Evolutionary conservation across 495 filamentous ascomycete species (phyloP).

Genomic region (Durotheca rogersii): DNA sequence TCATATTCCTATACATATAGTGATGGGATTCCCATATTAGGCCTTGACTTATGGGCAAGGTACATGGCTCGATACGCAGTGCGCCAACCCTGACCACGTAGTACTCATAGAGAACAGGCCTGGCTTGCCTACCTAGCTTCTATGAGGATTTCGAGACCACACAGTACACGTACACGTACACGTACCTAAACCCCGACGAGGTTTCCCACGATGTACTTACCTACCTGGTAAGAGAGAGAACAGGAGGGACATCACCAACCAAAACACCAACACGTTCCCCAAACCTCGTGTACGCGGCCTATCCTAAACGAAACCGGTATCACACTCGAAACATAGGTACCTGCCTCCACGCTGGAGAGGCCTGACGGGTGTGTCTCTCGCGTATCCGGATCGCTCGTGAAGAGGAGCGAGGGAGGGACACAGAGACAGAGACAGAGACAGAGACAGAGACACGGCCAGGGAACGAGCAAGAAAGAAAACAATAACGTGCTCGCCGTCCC

Average conservation of each 20-base stretch:
- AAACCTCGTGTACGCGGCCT: not conserved
- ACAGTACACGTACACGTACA: not conserved
- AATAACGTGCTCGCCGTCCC: not conserved
- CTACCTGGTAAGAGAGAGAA: not conserved
- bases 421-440: too few species aligned
- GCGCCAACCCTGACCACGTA: not conserved
- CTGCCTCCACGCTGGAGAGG: too few species aligned
- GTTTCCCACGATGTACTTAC: not conserved
- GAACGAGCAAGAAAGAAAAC: too few species aligned
- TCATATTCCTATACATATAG: too few species aligned
- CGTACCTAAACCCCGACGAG: not conserved
- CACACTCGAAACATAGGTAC: constrained; percentile 12
- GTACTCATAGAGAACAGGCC: too few species aligned
- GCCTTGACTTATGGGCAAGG: not conserved
- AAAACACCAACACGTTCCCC: constrained; percentile 6
- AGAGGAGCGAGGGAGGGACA: too few species aligned
- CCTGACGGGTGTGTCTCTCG: too few species aligned
- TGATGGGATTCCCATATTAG: not conserved
- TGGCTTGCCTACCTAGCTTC: too few species aligned
- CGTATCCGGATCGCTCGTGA: too few species aligned
- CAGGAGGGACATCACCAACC: not conserved
- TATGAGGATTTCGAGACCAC: too few species aligned
- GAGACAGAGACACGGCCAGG: not conserved
- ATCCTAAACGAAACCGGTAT: constrained; percentile 18
- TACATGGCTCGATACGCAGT: not conserved